Conservation (phyloP, 2,329 filamentous ascomycete genomes). For the Monilinia fructicola region DNA sequence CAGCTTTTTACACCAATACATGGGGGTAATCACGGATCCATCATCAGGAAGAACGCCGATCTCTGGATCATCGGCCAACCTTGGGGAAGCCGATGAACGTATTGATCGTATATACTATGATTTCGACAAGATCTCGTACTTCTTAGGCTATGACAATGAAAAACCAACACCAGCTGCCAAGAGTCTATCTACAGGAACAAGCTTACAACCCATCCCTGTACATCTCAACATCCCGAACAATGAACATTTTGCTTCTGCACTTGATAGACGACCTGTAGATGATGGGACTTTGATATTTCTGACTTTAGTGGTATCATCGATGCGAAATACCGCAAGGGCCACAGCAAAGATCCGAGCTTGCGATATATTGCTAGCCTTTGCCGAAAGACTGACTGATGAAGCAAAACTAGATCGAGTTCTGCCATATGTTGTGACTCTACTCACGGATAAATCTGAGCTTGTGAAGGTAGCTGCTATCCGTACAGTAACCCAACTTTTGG, state of each 20-base stretch:
- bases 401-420: conserved; percentile 91
- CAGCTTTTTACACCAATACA: conserved; percentile 95
- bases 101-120: conserved; percentile 92
- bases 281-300: conserved; percentile 93
- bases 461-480: conserved; percentile 84
- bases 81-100: conserved; percentile 86
- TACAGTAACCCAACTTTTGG: conserved; percentile 83
- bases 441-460: conserved; percentile 79
- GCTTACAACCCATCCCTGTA: conserved; percentile 70
- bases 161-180: conserved; percentile 34
- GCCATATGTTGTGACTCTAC: conserved; percentile 80
- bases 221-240: conserved; percentile 85
- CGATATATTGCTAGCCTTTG: conserved; percentile 87
- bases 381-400: conserved; percentile 88
- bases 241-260: conserved; percentile 64
- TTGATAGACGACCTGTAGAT: conserved; percentile 64
- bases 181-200: conserved; percentile 49
- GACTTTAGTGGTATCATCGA: conserved; percentile 80
- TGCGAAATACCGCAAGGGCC: conserved; percentile 85
- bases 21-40: conserved; percentile 91
- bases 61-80: conserved; percentile 66
- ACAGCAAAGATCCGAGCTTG: conserved; percentile 87
- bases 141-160: conserved; percentile 70
- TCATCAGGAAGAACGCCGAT: conserved; percentile 74
- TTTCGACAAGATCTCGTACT: conserved; percentile 97